Percentiles rank a stretch among this genome's conserved stretches.
These are phyloP conservation scores for Allantophomopsis cytisporea DNA, from an alignment of 2,329 filamentous ascomycete species.

Conservation along the genomic window DNA sequence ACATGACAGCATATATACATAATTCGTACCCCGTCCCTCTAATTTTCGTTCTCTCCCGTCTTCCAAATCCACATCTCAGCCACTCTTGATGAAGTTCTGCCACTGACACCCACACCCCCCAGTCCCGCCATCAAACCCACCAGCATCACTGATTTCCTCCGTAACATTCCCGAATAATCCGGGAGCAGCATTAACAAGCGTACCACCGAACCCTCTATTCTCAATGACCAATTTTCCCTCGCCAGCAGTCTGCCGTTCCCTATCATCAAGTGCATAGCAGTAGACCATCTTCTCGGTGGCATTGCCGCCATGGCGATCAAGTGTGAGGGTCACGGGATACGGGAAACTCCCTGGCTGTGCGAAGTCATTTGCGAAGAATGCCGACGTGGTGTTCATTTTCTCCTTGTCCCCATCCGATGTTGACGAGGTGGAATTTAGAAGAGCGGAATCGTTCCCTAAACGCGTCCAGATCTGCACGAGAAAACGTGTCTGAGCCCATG, in stretches of 20 bases:
- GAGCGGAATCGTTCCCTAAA: conserved; percentile 25
- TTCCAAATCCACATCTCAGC: too few species aligned
- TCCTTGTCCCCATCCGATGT: background rate
- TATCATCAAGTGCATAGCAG: conserved; percentile 33
- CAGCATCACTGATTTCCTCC: conserved; percentile 27
- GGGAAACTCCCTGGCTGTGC: conserved; percentile 42
- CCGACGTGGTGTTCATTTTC: background rate
- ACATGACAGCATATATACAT: too few species aligned
- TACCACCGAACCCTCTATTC: conserved; percentile 34
- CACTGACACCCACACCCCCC: conserved; percentile 50
- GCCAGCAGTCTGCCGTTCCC: conserved; percentile 28
- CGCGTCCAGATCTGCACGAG: conserved; percentile 55
- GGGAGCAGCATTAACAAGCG: conserved; percentile 35
- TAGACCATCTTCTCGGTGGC: conserved; percentile 36
- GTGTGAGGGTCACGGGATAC: conserved; percentile 45
- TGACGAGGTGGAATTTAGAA: conserved; percentile 19
- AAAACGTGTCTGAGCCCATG: conserved; percentile 46
- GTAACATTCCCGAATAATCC: conserved; percentile 17
- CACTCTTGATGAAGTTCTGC: conserved; percentile 28
- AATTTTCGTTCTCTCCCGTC: too few species aligned
- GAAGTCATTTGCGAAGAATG: conserved; percentile 15
- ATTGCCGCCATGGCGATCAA: conserved; percentile 50
- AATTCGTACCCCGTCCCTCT: too few species aligned
- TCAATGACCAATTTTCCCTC: conserved; percentile 32
- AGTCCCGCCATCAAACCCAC: conserved; percentile 48